These are phyloP conservation scores for Aspergillus arachidicola DNA, from an alignment of 2,329 filamentous ascomycete genomes.

Conservation along the genomic window DNA sequence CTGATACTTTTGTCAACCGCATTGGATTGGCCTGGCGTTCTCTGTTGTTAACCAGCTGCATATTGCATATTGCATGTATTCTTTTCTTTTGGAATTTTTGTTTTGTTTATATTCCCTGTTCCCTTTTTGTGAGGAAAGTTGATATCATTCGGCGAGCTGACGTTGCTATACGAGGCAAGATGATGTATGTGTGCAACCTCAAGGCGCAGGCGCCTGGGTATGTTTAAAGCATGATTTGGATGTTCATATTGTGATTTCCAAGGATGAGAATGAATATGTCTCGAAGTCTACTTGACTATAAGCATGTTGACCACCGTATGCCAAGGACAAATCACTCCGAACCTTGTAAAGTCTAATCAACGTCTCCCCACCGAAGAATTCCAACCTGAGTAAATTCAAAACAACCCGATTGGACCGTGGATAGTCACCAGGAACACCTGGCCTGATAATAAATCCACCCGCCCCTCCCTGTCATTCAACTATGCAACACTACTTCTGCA, in stretches of 20 bases:
- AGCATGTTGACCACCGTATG: too few relatives aligned
- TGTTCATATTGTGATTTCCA: background rate
- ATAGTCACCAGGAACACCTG: background rate
- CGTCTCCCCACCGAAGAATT: background rate
- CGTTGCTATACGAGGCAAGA: background rate
- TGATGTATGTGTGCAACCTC: background rate
- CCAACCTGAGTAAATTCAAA: background rate
- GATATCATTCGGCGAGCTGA: background rate
- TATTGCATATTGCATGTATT: background rate
- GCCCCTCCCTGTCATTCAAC: background rate
- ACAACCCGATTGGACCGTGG: background rate
- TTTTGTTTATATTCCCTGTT: background rate
- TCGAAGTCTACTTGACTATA: background rate
- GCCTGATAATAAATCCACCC: background rate
- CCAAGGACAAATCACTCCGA: background rate
- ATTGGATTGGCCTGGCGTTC: background rate
- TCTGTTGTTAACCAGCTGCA: background rate
- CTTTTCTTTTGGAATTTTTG: background rate
- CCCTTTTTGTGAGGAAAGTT: background rate
- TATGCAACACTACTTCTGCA: background rate
- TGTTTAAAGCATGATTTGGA: background rate
- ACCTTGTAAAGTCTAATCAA: background rate
- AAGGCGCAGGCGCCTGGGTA: slow-evolving; percentile 1
- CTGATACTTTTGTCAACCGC: background rate
- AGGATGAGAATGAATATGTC: background rate